phyloP scores from a whole-genome alignment of 148 eudicot species.

The Arbutus unedo region DNA sequence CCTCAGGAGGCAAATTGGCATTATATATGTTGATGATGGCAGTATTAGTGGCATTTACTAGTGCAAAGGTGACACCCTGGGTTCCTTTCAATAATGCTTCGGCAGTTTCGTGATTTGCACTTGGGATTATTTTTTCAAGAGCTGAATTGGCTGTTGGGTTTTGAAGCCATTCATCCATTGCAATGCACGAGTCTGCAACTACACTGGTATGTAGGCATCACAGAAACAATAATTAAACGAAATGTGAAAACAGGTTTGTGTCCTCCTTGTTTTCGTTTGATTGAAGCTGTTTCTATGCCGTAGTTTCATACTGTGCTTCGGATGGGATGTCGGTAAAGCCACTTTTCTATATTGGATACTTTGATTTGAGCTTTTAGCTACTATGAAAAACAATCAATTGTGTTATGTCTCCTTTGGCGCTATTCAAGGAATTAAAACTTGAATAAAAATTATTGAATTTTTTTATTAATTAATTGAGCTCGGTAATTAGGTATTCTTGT shows the following conservation, averaged over 20 bases:
- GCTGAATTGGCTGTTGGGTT: conserved; percentile 31
- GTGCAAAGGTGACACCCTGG: conserved; percentile 25
- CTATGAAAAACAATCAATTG: too few relatives aligned
- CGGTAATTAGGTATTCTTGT: too few relatives aligned
- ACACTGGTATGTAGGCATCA: conserved; percentile 18
- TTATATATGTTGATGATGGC: conserved; percentile 21
- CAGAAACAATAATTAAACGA: background rate
- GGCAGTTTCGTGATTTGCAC: conserved; percentile 13
- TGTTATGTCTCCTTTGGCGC: too few relatives aligned
- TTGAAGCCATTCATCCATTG: conserved; percentile 41
- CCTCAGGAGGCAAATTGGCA: conserved; percentile 19
- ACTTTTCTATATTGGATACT: background rate
- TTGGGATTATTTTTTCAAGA: conserved; percentile 25
- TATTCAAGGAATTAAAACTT: too few relatives aligned
- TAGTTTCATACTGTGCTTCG: background rate
- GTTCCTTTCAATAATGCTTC: conserved; percentile 15
- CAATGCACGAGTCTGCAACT: conserved; percentile 32
- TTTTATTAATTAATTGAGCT: too few relatives aligned
- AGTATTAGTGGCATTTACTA: conserved; percentile 17
- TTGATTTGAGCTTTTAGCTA: too few relatives aligned
- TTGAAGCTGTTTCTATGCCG: background rate
- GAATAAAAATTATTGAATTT: too few relatives aligned
- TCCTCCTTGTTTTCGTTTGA: background rate
- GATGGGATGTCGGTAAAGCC: background rate
- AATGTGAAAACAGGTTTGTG: background rate